Percentiles rank a stretch among this genome's conserved stretches.
Evolutionary conservation across 371 early-diverging fungal species (phyloP).

Genomic region (Gilbertella persicaria): DNA sequence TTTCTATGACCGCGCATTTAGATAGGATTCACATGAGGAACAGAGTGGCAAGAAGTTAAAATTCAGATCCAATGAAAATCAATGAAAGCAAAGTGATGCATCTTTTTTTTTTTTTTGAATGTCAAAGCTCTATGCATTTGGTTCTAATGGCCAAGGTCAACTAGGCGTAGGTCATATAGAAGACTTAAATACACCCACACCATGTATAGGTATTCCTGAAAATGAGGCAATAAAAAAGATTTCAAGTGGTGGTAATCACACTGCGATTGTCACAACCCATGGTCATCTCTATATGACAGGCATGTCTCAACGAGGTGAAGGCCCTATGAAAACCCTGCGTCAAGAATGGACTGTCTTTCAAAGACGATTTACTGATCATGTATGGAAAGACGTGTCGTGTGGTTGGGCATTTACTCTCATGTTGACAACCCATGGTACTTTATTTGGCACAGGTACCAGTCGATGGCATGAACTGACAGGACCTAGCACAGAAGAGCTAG

Average conservation of each 20-base stretch:
- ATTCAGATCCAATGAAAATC: no score
- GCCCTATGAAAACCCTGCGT: not conserved
- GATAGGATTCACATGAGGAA: no score
- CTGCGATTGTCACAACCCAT: slow-evolving; percentile 47
- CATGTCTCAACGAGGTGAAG: slow-evolving; percentile 20
- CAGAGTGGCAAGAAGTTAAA: no score
- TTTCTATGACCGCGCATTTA: no score
- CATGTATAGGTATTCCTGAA: slow-evolving; percentile 30
- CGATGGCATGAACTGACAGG: slow-evolving; percentile 52
- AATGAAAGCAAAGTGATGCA: no score
- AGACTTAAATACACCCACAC: slow-evolving; percentile 33
- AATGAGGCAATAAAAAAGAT: slow-evolving; percentile 28
- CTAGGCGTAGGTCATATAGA: slow-evolving; percentile 56
- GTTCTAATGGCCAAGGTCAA: slow-evolving; percentile 69
- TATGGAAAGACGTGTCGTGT: slow-evolving; percentile 56
- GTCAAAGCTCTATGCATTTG: slow-evolving; percentile 50
- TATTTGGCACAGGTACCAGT: slow-evolving; percentile 56
- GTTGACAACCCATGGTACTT: slow-evolving; percentile 27
- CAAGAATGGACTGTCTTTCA: slow-evolving; percentile 15
- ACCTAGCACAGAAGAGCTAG: not conserved
- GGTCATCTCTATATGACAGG: slow-evolving; percentile 27
- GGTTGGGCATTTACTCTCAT: slow-evolving; percentile 64
- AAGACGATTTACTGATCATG: not conserved
- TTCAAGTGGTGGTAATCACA: slow-evolving; percentile 69
- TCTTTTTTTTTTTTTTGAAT: not conserved